phyloP scores from a whole-genome alignment of 257 asterid genomes.

The Plectranthus barbatus region DNA sequence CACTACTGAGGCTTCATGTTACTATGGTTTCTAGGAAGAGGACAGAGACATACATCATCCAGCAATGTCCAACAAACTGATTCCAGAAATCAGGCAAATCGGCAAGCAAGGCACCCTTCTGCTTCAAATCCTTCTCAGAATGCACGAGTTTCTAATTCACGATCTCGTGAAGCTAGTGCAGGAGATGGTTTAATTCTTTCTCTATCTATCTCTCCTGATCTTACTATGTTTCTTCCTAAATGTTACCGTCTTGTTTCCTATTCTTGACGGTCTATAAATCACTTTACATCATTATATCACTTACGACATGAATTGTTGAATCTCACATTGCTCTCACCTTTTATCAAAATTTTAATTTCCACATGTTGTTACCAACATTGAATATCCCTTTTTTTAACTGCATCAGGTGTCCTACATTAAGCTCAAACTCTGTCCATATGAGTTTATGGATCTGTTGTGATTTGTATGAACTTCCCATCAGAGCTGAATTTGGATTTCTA shows the following conservation, averaged over 20 bases:
- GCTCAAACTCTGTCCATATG: not conserved
- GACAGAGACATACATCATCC: constrained; percentile 48
- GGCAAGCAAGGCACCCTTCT: constrained; percentile 62
- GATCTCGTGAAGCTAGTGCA: constrained; percentile 31
- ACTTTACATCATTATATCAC: not conserved
- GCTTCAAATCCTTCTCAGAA: constrained; percentile 39
- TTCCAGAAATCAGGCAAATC: constrained; percentile 40
- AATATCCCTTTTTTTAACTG: not conserved
- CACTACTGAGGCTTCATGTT: constrained; percentile 1
- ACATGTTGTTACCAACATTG: not conserved
- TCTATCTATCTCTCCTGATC: constrained; percentile 2
- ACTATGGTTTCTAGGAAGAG: constrained; percentile 52
- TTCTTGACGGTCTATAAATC: not conserved
- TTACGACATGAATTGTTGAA: not conserved
- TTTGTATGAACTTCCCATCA: not conserved
- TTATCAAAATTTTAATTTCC: not conserved
- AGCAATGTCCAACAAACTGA: constrained; percentile 47
- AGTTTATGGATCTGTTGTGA: not conserved
- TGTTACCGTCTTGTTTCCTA: not conserved
- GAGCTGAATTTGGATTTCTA: not conserved
- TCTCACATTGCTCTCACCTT: not conserved
- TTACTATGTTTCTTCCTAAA: not conserved
- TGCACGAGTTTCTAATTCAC: constrained; percentile 38
- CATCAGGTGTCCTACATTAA: not conserved
- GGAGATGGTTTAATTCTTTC: constrained; percentile 36